These are phyloP conservation scores for Boletales sp. DNA, from an alignment of 768 basidiomycete species.

Conservation along the genomic window DNA sequence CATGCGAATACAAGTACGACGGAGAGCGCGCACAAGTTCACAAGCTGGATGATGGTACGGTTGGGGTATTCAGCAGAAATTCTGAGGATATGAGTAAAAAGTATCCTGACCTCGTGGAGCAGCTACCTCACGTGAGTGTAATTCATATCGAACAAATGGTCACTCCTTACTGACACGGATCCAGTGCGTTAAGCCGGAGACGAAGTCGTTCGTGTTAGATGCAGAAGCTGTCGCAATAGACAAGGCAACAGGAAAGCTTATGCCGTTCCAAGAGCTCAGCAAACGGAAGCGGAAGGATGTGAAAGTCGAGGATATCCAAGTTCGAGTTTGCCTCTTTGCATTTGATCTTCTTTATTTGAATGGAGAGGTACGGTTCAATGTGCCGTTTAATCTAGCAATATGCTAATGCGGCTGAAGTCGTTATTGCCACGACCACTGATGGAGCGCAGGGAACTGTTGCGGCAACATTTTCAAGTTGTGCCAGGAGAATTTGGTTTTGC, in stretches of 20 bases:
- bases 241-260: constrained; percentile 71
- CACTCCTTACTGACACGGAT: constrained; percentile 2
- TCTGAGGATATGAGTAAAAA: constrained; percentile 99
- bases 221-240: constrained; percentile 97
- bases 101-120: constrained; percentile 96
- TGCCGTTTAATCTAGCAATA: not conserved
- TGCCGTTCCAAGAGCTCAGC: constrained; percentile 98
- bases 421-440: constrained; percentile 71
- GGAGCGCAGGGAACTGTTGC: constrained; percentile 74
- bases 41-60: constrained; percentile 71
- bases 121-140: constrained; percentile 70
- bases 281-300: constrained; percentile 96
- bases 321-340: constrained; percentile 92
- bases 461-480: constrained; percentile 76
- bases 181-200: constrained; percentile 81
- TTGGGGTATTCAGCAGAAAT: constrained; percentile 94
- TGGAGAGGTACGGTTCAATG: constrained; percentile 64
- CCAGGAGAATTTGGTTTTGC: constrained; percentile 93
- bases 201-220: constrained; percentile 91
- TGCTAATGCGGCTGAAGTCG: constrained; percentile 48
- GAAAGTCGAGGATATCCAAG: constrained; percentile 95
- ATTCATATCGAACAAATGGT: not conserved
- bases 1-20: constrained; percentile 99
- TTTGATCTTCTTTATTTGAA: constrained; percentile 97
- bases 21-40: constrained; percentile 98